phyloP scores from a whole-genome alignment of 495 filamentous ascomycete genomes.

The Amorphotheca resinae region DNA sequence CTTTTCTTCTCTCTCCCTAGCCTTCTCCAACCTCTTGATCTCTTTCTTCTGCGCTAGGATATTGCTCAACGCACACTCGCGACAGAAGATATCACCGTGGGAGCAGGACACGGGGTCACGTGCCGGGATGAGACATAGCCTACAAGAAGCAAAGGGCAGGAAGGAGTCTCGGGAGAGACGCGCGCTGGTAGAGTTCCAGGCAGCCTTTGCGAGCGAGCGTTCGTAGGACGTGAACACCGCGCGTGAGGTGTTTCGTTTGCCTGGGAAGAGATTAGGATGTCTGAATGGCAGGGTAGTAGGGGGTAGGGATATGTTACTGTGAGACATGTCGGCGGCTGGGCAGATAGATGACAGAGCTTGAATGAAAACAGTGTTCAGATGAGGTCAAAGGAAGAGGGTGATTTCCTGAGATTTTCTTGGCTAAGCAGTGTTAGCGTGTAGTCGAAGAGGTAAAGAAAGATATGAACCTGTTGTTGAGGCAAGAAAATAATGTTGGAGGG shows the following conservation, averaged over 20 bases:
- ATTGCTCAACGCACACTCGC: slow-evolving; percentile 87
- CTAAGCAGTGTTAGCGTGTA: too few relatives aligned
- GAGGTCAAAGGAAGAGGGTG: too few relatives aligned
- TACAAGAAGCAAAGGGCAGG: slow-evolving; percentile 83
- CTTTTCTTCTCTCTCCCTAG: slow-evolving; percentile 43
- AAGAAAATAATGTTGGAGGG: too few relatives aligned
- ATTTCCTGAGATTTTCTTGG: too few relatives aligned
- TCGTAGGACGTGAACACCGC: slow-evolving; percentile 94
- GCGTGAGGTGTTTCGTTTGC: slow-evolving; percentile 92
- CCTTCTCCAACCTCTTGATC: slow-evolving; percentile 69
- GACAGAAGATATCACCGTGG: slow-evolving; percentile 89
- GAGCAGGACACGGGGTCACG: slow-evolving; percentile 61
- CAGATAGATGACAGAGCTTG: too few relatives aligned
- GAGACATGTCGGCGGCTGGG: slow-evolving; percentile 30
- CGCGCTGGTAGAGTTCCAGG: slow-evolving; percentile 74
- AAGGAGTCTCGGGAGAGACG: slow-evolving; percentile 86
- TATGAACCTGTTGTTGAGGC: too few relatives aligned
- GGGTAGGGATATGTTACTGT: slow-evolving; percentile 32
- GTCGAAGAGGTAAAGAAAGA: too few relatives aligned
- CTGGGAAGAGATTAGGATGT: slow-evolving; percentile 27
- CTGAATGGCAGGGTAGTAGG: not conserved
- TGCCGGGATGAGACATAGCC: slow-evolving; percentile 75
- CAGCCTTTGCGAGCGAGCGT: slow-evolving; percentile 60
- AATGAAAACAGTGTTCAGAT: not conserved
- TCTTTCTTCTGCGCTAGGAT: slow-evolving; percentile 85